Base-by-base conservation (phyloP, 306 rosid species). In the Sicyos baderoa region DNA sequence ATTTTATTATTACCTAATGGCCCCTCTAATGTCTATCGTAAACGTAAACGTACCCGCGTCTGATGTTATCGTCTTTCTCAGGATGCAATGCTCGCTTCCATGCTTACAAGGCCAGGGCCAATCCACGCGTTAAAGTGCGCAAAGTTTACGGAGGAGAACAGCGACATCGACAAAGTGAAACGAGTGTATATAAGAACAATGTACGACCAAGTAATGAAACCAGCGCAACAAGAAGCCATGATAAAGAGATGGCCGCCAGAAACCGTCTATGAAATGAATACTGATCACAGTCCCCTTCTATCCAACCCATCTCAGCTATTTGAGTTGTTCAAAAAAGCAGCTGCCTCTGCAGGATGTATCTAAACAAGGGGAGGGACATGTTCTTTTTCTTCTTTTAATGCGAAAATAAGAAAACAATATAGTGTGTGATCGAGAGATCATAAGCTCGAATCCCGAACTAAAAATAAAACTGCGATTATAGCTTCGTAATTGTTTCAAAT, bases 81-180 rank as follows among this genome's bases (percentile, higher is more conserved):
- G 99, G 99, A 93, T 84, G 88, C 91, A 9, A 90, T 96, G 0
- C 56, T 93, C 56, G 99, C 97, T n/a, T 80, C 75, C 17, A 89
- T 93, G 96, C 85, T 93, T 35, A n/a, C 81, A 83, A 89, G 83
- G 82, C 91, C 97, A 2, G 97, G 97, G 42, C 99, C 97, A 16
- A 0, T 86, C 72, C 54, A 18, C 1, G 98, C 97, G 37, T 25
- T 93, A 66, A 58, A 0, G 1, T 22, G 79, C 19, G 96, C 98
- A 9, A 44, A 45, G 49, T 93, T 89, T 74, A 64, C 6, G 0
- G 90, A 73, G 23, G 81, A 68, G 11, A 17, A 44, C 4, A 49
- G 61, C 10, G 81, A 32, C 40, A 77, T 74, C 44, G 90, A 84
- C 52, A 84, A 81, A 73, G 97, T 93, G 75, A 76, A 75, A 17